Percentiles rank a stretch among this genome's conserved stretches.
phyloP scores from a whole-genome alignment of 148 eudicot genomes.

The Nepenthes mirabilis region DNA sequence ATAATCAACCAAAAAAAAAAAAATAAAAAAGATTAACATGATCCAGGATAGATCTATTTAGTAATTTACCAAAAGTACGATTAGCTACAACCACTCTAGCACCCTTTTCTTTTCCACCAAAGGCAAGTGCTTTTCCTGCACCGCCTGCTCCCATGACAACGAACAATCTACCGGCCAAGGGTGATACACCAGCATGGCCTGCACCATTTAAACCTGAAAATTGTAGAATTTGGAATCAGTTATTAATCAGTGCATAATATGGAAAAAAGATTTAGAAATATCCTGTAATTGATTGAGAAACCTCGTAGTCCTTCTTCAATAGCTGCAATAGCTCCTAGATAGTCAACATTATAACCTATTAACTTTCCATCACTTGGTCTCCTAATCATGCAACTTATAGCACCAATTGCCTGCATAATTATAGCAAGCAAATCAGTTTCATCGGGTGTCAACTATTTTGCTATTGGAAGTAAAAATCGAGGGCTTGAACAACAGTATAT shows the following conservation, averaged over 20 bases:
- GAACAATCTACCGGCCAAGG: conserved; percentile 62
- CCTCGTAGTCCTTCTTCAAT: conserved; percentile 30
- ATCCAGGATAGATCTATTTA: no score
- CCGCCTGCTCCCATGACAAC: conserved; percentile 93
- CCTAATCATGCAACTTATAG: conserved; percentile 29
- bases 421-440: background rate
- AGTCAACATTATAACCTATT: conserved; percentile 28
- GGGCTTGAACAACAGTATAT: background rate
- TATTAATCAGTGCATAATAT: no score
- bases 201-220: conserved; percentile 23
- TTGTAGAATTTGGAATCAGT: no score
- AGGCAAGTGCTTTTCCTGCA: conserved; percentile 89
- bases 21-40: no score
- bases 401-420: conserved; percentile 26
- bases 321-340: conserved; percentile 30
- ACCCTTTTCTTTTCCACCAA: conserved; percentile 81
- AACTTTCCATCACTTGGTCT: conserved; percentile 28
- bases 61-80: conserved; percentile 12
- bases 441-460: background rate
- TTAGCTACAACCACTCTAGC: conserved; percentile 73
- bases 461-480: background rate
- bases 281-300: conserved; percentile 22
- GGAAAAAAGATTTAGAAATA: background rate
- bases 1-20: no score
- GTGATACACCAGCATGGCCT: conserved; percentile 28